Conservation (phyloP, 1,284 basidiomycete species). For the Chalciporus sp. region DNA sequence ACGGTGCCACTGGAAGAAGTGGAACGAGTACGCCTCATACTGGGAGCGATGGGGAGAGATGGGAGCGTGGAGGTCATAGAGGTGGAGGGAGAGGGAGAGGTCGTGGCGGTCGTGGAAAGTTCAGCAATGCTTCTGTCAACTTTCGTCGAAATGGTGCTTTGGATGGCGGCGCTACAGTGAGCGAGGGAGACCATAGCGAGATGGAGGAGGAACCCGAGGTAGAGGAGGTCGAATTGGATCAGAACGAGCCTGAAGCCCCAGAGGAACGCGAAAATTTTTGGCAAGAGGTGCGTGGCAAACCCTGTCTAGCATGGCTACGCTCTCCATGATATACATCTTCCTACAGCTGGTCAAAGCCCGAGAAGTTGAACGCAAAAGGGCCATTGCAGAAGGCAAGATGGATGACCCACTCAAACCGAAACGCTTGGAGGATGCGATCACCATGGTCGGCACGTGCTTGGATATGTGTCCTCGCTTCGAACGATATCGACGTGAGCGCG, state of each 20-base stretch:
- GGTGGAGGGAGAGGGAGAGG: slow-evolving; percentile 42
- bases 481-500: slow-evolving; percentile 86
- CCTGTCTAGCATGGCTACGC: slow-evolving; percentile 13
- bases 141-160: slow-evolving; percentile 25
- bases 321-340: slow-evolving; percentile 22
- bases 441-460: slow-evolving; percentile 87
- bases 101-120: slow-evolving; percentile 41
- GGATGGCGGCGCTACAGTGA: slow-evolving; percentile 30
- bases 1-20: slow-evolving; percentile 37
- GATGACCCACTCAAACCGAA: slow-evolving; percentile 81
- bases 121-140: slow-evolving; percentile 39
- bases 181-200: slow-evolving; percentile 33
- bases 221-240: slow-evolving; percentile 28
- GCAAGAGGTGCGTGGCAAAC: slow-evolving; percentile 56
- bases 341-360: slow-evolving; percentile 72
- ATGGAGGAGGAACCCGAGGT: slow-evolving; percentile 30
- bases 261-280: slow-evolving; percentile 69
- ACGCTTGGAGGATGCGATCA: slow-evolving; percentile 85
- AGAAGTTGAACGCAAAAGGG: slow-evolving; percentile 72
- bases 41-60: slow-evolving; percentile 47
- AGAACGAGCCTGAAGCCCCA: slow-evolving; percentile 47
- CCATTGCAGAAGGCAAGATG: slow-evolving; percentile 86
- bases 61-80: slow-evolving; percentile 56
- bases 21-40: slow-evolving; percentile 38
- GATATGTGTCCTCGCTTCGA: slow-evolving; percentile 97